A percentile compares a stretch with the other conserved stretches of the same genome.
Evolutionary conservation across 371 early-diverging fungal genomes (phyloP).

Genomic region (Cokeromyces recurvatus): DNA sequence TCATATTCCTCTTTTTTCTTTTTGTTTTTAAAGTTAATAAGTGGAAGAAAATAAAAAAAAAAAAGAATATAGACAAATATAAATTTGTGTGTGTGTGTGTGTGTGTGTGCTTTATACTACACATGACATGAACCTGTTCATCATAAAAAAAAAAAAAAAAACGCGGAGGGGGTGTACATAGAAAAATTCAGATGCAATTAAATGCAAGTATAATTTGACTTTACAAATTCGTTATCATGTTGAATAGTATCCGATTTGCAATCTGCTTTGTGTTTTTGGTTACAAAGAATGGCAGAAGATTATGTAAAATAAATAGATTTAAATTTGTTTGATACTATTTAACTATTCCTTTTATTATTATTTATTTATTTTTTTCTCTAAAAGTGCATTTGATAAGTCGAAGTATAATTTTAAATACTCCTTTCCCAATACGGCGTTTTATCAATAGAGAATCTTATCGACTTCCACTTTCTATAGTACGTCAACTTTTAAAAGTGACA

Average conservation of each 20-base stretch:
- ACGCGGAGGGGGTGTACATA: too few species aligned
- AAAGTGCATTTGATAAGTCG: neutral
- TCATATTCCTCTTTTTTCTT: conserved; percentile 18
- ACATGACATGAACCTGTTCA: too few species aligned
- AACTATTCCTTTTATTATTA: neutral
- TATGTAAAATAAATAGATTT: neutral
- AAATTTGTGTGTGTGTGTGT: too few species aligned
- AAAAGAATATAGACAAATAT: too few species aligned
- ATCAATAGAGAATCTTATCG: neutral
- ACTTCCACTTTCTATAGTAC: neutral
- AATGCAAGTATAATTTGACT: too few species aligned
- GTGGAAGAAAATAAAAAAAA: too few species aligned
- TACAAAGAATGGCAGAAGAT: conserved; percentile 10
- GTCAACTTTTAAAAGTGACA: neutral
- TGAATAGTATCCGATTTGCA: neutral
- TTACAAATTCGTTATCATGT: too few species aligned
- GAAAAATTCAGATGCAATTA: too few species aligned
- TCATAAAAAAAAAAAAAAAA: too few species aligned
- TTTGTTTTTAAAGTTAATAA: too few species aligned
- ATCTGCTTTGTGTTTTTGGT: conserved; percentile 2
- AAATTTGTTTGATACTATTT: neutral
- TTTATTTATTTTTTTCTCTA: neutral
- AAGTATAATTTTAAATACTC: neutral
- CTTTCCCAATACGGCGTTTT: conserved; percentile 2
- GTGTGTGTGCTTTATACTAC: too few species aligned